These are phyloP conservation scores for Fistulifera solaris DNA, from an alignment of 108 stramenopile species.

Conservation along the genomic window DNA sequence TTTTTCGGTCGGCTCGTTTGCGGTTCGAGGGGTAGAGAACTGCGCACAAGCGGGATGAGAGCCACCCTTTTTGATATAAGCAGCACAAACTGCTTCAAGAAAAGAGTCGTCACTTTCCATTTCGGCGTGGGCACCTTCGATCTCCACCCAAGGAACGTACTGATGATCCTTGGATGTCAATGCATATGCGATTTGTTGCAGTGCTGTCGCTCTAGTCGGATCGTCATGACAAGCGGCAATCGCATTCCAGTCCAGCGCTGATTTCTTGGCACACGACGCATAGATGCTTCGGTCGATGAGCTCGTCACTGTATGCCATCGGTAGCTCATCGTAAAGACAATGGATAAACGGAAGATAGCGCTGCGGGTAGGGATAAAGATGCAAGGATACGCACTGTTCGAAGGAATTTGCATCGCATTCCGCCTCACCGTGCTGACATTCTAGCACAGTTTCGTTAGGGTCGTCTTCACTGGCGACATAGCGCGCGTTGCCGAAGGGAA, in stretches of 20 bases:
- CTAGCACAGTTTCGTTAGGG: not conserved
- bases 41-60: constrained; percentile 12
- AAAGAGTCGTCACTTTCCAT: constrained; percentile 6
- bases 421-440: constrained; percentile 12
- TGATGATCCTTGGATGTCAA: constrained; percentile 15
- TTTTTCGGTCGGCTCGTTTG: too few species aligned
- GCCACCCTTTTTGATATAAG: constrained; percentile 11
- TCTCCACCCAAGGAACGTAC: constrained; percentile 15
- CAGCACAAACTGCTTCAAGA: constrained; percentile 6
- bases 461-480: not conserved
- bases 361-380: constrained; percentile 8
- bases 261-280: constrained; percentile 7
- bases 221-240: constrained; percentile 13
- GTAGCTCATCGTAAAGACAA: constrained; percentile 7
- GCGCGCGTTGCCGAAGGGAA: constrained; percentile 16
- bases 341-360: constrained; percentile 10
- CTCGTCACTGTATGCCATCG: constrained; percentile 12
- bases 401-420: constrained; percentile 18
- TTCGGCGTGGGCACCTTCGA: constrained; percentile 7
- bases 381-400: constrained; percentile 11
- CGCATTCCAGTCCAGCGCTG: not conserved
- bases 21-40: too few species aligned
- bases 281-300: constrained; percentile 2
- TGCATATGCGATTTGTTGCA: constrained; percentile 5
- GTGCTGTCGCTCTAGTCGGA: not conserved